Base-by-base conservation (phyloP, 2,329 filamentous ascomycete species). In the Cercospora sp. region DNA sequence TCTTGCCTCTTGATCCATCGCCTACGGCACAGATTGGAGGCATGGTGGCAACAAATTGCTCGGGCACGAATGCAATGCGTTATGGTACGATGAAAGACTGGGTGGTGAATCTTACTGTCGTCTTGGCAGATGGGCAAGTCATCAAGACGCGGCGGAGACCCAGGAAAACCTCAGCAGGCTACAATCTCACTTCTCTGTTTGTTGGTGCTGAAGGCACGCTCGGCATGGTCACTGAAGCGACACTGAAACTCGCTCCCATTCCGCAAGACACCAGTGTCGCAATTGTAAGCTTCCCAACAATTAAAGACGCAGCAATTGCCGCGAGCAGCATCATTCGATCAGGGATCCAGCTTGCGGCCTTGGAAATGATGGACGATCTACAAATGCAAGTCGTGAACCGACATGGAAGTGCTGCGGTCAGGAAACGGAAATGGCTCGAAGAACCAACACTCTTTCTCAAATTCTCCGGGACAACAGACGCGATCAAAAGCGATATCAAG, bases 41-140 rank as follows among this genome's bases (percentile, higher is more conserved):
- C 51, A 94, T 94, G 91, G 87, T 94, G 30, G 91, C 90, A 12
- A 94, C 91, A 9, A 92, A 91, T 75, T 85, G 83, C 76, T 76
- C 88, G 12, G 91, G 91, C 1, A 94, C 91, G 0, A 94, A 77
- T 45, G 75, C 76, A 1, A 90, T 93, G 48, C 86, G 88, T 72
- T 94, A 94, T 75, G 91, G 91, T 6, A 94, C 91, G 0, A 94
- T 94, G 91, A 93, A 92, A 76, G 91, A 94, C 75, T 94, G 91
- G 91, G 90, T 94, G 28, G 88, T 94, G 75, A 93, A 93, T 74
- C 80, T 94, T 66, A 94, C 91, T 0, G 90, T 94, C 1, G 91
- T 94, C 0, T 85, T 94, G 30, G 89, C 91, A 9, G 91, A 94
- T 74, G 91, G 91, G 1, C 90, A 87, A 0, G 81, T 94, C 26